Conservation (phyloP, 371 early-diverging fungal species). For the Haplosporangium sp. region DNA sequence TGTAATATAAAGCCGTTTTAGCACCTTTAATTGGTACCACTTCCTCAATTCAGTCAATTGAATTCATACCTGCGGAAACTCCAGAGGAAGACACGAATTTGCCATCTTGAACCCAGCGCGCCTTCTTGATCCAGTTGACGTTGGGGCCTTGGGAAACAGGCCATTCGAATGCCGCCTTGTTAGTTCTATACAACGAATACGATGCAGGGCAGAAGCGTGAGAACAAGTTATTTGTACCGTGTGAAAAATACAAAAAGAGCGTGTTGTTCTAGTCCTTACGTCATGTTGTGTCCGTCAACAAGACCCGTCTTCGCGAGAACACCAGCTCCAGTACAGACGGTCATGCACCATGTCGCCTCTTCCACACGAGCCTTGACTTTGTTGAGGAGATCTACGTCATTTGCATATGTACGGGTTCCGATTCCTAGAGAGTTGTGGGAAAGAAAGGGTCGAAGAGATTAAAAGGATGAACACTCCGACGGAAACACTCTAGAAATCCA, state of each 20-base stretch:
- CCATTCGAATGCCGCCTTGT: conserved; percentile 57
- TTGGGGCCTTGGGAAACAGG: conserved; percentile 32
- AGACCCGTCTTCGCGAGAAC: conserved; percentile 60
- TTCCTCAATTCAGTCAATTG: too few species aligned
- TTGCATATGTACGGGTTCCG: conserved; percentile 13
- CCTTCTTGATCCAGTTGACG: conserved; percentile 59
- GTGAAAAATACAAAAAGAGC: background rate
- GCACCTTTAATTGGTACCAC: too few species aligned
- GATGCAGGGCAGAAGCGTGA: too few species aligned
- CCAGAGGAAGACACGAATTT: conserved; percentile 60
- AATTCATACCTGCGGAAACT: conserved; percentile 58
- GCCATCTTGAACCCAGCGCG: conserved; percentile 64
- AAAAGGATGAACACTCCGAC: background rate
- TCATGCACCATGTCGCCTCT: conserved; percentile 42
- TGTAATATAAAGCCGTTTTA: background rate
- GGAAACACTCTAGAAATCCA: background rate
- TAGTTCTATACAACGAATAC: conserved; percentile 34
- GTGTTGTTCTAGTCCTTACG: conserved; percentile 20
- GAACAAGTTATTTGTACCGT: background rate
- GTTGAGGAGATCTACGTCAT: conserved; percentile 1
- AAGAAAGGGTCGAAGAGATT: background rate
- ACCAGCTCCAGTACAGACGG: conserved; percentile 61
- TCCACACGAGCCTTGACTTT: conserved; percentile 22
- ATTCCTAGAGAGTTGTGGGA: conserved; percentile 8
- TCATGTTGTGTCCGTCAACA: conserved; percentile 55